Evolutionary conservation across 2,329 filamentous ascomycete species (phyloP).

Genomic region (Colletotrichum noveboracense): DNA sequence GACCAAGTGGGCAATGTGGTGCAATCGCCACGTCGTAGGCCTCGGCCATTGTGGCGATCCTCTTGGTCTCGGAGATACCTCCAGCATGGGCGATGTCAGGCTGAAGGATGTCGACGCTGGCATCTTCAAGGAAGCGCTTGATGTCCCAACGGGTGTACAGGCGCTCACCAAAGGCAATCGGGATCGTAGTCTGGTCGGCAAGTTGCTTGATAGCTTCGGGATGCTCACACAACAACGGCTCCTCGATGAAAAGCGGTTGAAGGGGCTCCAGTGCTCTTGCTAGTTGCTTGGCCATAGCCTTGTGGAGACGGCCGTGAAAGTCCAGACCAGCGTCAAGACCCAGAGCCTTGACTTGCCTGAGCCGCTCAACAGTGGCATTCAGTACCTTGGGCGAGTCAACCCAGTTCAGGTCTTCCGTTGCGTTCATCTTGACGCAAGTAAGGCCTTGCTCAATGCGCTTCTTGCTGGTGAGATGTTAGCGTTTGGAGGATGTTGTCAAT

Average conservation of each 20-base stretch:
- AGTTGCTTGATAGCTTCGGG: slow-evolving; percentile 62
- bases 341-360: slow-evolving; percentile 66
- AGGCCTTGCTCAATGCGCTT: slow-evolving; percentile 61
- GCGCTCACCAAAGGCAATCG: slow-evolving; percentile 70
- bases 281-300: slow-evolving; percentile 74
- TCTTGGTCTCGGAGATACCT: slow-evolving; percentile 67
- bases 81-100: slow-evolving; percentile 69
- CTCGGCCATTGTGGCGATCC: slow-evolving; percentile 69
- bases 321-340: slow-evolving; percentile 72
- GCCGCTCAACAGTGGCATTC: slow-evolving; percentile 61
- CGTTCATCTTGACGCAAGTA: slow-evolving; percentile 72
- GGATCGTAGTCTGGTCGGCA: slow-evolving; percentile 57
- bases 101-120: slow-evolving; percentile 68
- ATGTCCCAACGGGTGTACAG: slow-evolving; percentile 71
- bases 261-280: slow-evolving; percentile 66
- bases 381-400: slow-evolving; percentile 66
- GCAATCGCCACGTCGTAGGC: slow-evolving; percentile 70
- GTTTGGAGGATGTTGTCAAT: not conserved
- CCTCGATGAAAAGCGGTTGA: slow-evolving; percentile 70
- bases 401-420: slow-evolving; percentile 71
- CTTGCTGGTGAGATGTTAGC: slow-evolving; percentile 36
- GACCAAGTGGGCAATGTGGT: slow-evolving; percentile 70
- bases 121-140: slow-evolving; percentile 65
- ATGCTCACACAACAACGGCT: slow-evolving; percentile 69
- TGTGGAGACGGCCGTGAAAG: slow-evolving; percentile 73